phyloP scores from a whole-genome alignment of 495 filamentous ascomycete genomes.

The Tetracladium setigerum region DNA sequence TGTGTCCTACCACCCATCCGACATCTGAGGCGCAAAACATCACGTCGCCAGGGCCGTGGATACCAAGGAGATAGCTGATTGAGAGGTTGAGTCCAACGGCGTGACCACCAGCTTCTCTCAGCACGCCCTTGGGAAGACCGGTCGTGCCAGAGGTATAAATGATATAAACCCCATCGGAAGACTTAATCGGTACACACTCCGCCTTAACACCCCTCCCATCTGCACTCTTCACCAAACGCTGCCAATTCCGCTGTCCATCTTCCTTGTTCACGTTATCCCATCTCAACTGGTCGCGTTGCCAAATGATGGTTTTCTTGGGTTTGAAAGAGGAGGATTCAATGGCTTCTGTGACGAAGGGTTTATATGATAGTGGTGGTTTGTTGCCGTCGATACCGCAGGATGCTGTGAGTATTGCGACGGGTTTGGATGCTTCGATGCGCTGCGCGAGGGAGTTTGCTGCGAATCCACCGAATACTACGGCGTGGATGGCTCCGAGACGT shows the following conservation, averaged over 20 bases:
- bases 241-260: slow-evolving; percentile 70
- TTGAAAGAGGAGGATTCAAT: slow-evolving; percentile 48
- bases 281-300: slow-evolving; percentile 65
- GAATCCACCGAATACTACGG: slow-evolving; percentile 91
- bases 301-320: slow-evolving; percentile 62
- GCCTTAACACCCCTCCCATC: slow-evolving; percentile 55
- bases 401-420: slow-evolving; percentile 73
- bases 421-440: slow-evolving; percentile 74
- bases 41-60: slow-evolving; percentile 73
- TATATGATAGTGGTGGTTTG: slow-evolving; percentile 67
- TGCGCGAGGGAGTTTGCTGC: slow-evolving; percentile 75
- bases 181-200: slow-evolving; percentile 65
- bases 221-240: slow-evolving; percentile 62
- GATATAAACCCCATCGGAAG: slow-evolving; percentile 75
- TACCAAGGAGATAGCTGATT: slow-evolving; percentile 70
- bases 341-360: slow-evolving; percentile 63
- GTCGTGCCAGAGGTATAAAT: slow-evolving; percentile 87
- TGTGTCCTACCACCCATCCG: slow-evolving; percentile 81
- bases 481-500: slow-evolving; percentile 81
- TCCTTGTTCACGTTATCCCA: slow-evolving; percentile 62
- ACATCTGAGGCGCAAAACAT: slow-evolving; percentile 82
- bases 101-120: slow-evolving; percentile 78
- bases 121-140: slow-evolving; percentile 80
- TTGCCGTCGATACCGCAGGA: slow-evolving; percentile 87
- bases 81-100: slow-evolving; percentile 78